Evolutionary conservation across 2,329 filamentous ascomycete species (phyloP).

Genomic region (Cladosporium sp.): DNA sequence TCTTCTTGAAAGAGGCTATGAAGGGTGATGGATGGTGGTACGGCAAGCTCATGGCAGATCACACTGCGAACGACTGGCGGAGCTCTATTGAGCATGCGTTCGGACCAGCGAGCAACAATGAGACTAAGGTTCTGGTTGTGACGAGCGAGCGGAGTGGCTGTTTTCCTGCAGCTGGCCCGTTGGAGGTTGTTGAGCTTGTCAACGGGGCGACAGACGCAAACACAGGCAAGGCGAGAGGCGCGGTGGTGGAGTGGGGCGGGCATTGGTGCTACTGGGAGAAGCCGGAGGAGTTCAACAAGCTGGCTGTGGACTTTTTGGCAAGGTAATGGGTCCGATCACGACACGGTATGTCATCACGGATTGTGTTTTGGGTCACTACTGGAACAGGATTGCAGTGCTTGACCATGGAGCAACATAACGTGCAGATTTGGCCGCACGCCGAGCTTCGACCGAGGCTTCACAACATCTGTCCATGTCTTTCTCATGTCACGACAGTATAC

Average conservation of each 20-base stretch:
- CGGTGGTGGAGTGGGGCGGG: conserved; percentile 8
- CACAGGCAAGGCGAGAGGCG: neutral
- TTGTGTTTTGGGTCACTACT: neutral
- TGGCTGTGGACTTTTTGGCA: neutral
- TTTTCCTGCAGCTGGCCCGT: conserved; percentile 12
- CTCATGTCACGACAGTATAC: too few species aligned
- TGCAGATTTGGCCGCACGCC: too few species aligned
- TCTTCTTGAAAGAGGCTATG: conserved; percentile 13
- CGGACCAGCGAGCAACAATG: neutral
- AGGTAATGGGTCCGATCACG: neutral
- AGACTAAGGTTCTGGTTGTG: conserved; percentile 4
- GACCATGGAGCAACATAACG: too few species aligned
- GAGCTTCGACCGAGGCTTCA: too few species aligned
- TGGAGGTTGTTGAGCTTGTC: conserved; percentile 15
- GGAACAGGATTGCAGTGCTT: too few species aligned
- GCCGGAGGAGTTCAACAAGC: neutral
- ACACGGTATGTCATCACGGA: neutral
- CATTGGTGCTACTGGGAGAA: conserved; percentile 18
- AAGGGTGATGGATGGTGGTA: conserved; percentile 15
- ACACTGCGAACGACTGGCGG: conserved; percentile 12
- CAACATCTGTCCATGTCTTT: too few species aligned
- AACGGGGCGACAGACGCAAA: neutral
- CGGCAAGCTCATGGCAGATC: conserved; percentile 15
- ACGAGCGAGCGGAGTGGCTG: conserved; percentile 15
- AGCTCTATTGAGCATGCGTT: neutral